Evolutionary conservation across 345 rosid genomes (phyloP).

Genomic region (Turnera subulata): DNA sequence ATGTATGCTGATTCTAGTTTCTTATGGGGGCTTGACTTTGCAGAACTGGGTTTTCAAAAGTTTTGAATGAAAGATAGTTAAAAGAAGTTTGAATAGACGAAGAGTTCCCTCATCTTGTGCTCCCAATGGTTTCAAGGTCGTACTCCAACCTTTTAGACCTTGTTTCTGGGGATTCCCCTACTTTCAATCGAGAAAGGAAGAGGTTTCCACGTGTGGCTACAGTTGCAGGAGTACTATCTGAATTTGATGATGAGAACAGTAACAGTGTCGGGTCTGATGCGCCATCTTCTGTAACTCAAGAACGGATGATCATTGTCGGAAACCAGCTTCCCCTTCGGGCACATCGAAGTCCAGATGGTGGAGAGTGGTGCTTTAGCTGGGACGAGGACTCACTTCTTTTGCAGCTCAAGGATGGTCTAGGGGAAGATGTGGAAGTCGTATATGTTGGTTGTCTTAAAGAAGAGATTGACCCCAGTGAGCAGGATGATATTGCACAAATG

Average conservation of each 20-base stretch:
- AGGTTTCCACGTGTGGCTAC: conserved; percentile 90
- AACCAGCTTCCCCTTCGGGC: conserved; percentile 88
- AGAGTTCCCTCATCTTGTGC: conserved; percentile 8
- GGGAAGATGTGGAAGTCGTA: conserved; percentile 81
- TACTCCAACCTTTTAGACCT: conserved; percentile 92
- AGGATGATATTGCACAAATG: conserved; percentile 80
- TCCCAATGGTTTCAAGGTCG: conserved; percentile 76
- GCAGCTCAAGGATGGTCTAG: conserved; percentile 89
- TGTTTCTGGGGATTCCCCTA: conserved; percentile 60
- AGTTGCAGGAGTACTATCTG: conserved; percentile 75
- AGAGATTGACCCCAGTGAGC: conserved; percentile 52
- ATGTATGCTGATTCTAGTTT: too few relatives aligned
- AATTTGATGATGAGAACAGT: conserved; percentile 72
- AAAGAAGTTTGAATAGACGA: neutral
- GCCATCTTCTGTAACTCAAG: conserved; percentile 74
- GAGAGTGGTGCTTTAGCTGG: conserved; percentile 70
- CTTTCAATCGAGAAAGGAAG: conserved; percentile 59
- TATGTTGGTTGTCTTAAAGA: conserved; percentile 89
- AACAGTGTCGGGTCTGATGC: conserved; percentile 77
- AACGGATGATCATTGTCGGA: conserved; percentile 81
- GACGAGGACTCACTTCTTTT: conserved; percentile 91
- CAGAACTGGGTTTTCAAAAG: too few relatives aligned
- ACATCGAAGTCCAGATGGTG: conserved; percentile 43
- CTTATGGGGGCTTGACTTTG: too few relatives aligned
- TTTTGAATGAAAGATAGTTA: too few relatives aligned